Evolutionary conservation across 2,329 filamentous ascomycete species (phyloP).

Genomic region (Emydomyces testavorans): DNA sequence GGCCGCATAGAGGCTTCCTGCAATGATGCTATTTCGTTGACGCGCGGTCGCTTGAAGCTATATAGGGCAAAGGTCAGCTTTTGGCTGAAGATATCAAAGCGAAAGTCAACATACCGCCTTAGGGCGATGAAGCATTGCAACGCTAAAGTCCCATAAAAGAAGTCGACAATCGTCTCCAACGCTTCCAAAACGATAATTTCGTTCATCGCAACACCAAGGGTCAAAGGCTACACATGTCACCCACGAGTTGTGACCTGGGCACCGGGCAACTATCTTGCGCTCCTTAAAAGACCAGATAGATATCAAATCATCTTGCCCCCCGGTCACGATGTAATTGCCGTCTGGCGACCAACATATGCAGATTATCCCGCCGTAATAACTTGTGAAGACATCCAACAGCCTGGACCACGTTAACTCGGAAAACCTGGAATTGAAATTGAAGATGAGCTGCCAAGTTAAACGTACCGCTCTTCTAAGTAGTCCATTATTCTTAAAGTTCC

Average conservation of each 20-base stretch:
- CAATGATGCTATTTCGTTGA: constrained; percentile 29
- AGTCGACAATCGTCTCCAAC: constrained; percentile 88
- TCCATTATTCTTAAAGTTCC: constrained; percentile 82
- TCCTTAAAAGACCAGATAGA: constrained; percentile 91
- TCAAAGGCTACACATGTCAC: constrained; percentile 90
- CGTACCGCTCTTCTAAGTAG: constrained; percentile 78
- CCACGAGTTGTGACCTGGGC: constrained; percentile 92
- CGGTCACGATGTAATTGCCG: constrained; percentile 87
- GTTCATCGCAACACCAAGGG: constrained; percentile 90
- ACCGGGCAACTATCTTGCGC: constrained; percentile 72
- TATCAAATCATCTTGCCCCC: constrained; percentile 89
- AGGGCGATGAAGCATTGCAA: constrained; percentile 87
- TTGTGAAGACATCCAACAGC: constrained; percentile 73
- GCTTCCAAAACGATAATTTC: constrained; percentile 89
- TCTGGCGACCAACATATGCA: constrained; percentile 98
- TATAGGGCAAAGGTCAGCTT: background rate
- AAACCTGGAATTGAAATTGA: background rate
- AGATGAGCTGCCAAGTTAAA: constrained; percentile 7
- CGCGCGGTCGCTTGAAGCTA: constrained; percentile 29
- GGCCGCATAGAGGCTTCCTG: constrained; percentile 27
- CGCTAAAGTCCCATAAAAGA: constrained; percentile 92
- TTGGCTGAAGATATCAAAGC: background rate
- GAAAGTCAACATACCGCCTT: constrained; percentile 50
- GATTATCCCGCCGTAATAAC: constrained; percentile 85
- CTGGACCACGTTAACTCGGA: constrained; percentile 34